A percentile compares a stretch with the other conserved stretches of the same genome.
phyloP scores from a whole-genome alignment of 345 rosid genomes.

The Melaleuca quinquenervia region DNA sequence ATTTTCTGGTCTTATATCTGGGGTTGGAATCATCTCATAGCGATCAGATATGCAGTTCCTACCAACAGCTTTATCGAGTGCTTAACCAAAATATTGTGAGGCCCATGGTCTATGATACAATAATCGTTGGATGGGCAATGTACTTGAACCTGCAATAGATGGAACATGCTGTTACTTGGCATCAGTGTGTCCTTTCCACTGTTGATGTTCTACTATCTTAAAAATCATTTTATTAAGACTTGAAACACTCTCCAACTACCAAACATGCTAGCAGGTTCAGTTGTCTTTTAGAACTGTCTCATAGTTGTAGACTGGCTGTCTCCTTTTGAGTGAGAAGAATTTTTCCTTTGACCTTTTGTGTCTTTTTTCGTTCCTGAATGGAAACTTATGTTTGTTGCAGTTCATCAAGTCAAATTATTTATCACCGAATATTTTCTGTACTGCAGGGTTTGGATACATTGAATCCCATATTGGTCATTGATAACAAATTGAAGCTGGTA shows the following conservation, averaged over 20 bases:
- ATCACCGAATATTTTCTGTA: neutral
- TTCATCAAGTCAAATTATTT: too few relatives aligned
- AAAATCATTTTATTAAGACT: neutral
- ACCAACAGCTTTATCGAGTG: neutral
- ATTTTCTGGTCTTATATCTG: neutral
- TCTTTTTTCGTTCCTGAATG: neutral
- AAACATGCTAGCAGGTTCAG: neutral
- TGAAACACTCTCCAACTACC: neutral
- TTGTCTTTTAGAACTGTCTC: neutral
- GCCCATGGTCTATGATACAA: neutral
- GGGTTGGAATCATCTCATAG: neutral
- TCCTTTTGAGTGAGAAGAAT: neutral
- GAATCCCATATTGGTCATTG: slow-evolving; percentile 42
- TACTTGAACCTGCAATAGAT: neutral
- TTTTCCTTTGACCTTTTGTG: neutral
- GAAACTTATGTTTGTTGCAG: neutral
- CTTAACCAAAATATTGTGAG: neutral
- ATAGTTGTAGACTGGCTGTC: neutral
- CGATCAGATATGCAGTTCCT: neutral
- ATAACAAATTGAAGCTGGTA: slow-evolving; percentile 42
- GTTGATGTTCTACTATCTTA: neutral
- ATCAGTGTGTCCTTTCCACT: neutral
- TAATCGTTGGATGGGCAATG: neutral
- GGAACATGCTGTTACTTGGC: neutral
- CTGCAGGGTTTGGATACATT: slow-evolving; percentile 49